phyloP scores from a whole-genome alignment of 2,329 filamentous ascomycete species.

The Aurifilum marmelostoma region DNA sequence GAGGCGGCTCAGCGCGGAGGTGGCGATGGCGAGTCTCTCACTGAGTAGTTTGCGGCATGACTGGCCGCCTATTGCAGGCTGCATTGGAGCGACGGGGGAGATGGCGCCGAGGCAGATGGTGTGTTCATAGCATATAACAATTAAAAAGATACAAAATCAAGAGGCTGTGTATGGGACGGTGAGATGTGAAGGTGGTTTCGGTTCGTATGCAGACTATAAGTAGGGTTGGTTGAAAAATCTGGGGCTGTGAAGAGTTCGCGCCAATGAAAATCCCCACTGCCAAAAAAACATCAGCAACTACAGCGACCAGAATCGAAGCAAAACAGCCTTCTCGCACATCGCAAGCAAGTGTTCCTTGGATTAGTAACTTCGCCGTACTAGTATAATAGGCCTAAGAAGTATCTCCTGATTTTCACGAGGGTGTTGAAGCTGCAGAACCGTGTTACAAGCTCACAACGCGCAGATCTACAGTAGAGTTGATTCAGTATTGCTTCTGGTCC shows the following conservation, averaged over 20 bases:
- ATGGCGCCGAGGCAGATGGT: too few species aligned
- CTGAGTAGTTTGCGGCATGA: slow-evolving; percentile 13
- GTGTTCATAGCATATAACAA: not conserved
- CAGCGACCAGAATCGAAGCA: not conserved
- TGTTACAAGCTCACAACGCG: not conserved
- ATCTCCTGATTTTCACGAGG: too few species aligned
- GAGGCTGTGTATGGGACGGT: not conserved
- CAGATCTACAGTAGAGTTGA: not conserved
- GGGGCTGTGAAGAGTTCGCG: slow-evolving; percentile 15
- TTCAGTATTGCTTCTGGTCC: not conserved
- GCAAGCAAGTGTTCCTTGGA: not conserved
- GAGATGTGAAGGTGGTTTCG: not conserved
- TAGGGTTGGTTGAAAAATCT: slow-evolving; percentile 8
- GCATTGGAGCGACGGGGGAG: not conserved
- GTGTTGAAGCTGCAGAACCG: too few species aligned
- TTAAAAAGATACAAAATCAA: not conserved
- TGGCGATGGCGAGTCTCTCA: slow-evolving; percentile 20
- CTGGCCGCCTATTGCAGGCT: slow-evolving; percentile 1
- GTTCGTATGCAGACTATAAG: not conserved
- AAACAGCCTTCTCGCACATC: too few species aligned
- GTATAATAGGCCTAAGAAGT: not conserved
- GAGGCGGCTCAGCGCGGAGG: slow-evolving; percentile 21
- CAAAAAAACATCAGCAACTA: not conserved
- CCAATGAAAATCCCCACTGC: slow-evolving; percentile 19
- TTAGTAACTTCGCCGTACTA: not conserved